These are phyloP conservation scores for Luffa acutangula DNA, from an alignment of 306 rosid genomes.

Conservation along the genomic window DNA sequence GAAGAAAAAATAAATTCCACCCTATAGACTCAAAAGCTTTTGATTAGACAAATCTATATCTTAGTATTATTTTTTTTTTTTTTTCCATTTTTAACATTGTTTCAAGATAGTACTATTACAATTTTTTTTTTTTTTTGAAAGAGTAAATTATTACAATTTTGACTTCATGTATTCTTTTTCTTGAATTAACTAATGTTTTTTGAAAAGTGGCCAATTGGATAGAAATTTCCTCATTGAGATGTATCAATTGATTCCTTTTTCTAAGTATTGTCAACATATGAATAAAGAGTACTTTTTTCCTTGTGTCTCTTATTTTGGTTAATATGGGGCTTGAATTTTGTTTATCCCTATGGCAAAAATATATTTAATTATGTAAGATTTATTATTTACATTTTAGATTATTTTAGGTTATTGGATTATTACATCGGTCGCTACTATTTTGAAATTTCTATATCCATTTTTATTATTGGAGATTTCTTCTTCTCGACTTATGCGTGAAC, in stretches of 20 bases:
- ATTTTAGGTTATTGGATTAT: background rate
- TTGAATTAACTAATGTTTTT: background rate
- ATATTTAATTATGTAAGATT: no score
- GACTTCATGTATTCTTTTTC: background rate
- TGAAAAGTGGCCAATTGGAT: background rate
- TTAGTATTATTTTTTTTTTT: background rate
- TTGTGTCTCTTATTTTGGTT: background rate
- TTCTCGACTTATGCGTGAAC: no score
- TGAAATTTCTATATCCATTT: background rate
- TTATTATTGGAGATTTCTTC: no score
- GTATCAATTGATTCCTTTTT: background rate
- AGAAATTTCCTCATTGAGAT: background rate
- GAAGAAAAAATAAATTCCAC: background rate
- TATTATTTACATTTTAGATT: no score
- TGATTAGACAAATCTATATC: background rate
- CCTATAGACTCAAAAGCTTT: background rate
- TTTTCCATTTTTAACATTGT: background rate
- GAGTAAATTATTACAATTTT: background rate
- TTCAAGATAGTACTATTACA: background rate
- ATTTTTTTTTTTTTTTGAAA: no score
- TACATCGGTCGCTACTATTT: background rate
- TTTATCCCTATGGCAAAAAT: background rate
- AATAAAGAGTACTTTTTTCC: background rate
- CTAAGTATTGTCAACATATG: background rate
- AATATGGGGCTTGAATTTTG: no score